phyloP scores from a whole-genome alignment of 805 yeast genomes.

The Myxozyma melibiosi region DNA sequence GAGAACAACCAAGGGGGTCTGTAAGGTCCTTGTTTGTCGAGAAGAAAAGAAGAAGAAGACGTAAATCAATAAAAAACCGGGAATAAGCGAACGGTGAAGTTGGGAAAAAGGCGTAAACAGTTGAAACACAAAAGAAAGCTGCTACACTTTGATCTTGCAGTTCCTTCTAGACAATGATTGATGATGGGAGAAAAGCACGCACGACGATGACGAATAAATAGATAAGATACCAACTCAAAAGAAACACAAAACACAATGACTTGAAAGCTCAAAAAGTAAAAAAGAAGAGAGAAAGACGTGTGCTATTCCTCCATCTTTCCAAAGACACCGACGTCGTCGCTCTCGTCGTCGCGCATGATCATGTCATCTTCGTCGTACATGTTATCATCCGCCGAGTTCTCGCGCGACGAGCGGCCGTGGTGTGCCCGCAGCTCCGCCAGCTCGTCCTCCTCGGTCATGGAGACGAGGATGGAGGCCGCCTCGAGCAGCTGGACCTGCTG shows the following conservation, averaged over 20 bases:
- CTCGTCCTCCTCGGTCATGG: constrained; percentile 57
- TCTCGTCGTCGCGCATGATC: constrained; percentile 35
- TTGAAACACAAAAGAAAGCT: too few species aligned
- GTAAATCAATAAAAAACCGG: too few species aligned
- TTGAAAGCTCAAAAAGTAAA: background rate
- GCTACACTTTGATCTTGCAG: too few species aligned
- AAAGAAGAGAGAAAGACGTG: background rate
- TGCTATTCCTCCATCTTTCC: constrained; percentile 45
- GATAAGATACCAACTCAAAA: background rate
- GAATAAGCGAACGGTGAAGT: too few species aligned
- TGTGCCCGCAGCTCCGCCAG: constrained; percentile 20
- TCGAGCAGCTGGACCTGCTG: constrained; percentile 82
- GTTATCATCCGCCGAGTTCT: constrained; percentile 16
- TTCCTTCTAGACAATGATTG: background rate
- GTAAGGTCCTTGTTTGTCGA: too few species aligned
- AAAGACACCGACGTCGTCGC: constrained; percentile 39
- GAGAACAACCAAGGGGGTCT: too few species aligned
- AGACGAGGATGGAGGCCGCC: constrained; percentile 66
- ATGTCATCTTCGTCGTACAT: constrained; percentile 41
- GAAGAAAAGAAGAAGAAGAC: too few species aligned
- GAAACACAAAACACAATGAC: background rate
- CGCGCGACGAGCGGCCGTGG: constrained; percentile 12
- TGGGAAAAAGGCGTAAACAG: too few species aligned
- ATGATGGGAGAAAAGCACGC: background rate
- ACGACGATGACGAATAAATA: constrained; percentile 4